Conservation (phyloP, 179 eudicot genomes). For the Heliamphora pulchella region DNA sequence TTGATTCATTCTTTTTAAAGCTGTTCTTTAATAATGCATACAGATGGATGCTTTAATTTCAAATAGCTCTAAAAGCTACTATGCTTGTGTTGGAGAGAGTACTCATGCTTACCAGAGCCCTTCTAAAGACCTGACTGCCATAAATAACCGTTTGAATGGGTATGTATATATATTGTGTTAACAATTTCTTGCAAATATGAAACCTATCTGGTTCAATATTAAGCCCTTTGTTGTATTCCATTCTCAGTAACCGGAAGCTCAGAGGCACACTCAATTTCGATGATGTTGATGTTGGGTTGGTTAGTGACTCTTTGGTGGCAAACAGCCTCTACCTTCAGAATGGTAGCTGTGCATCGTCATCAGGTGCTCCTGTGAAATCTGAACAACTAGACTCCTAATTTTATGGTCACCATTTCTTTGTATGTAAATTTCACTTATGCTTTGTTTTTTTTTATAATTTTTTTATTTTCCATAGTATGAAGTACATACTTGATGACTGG, state of each 20-base stretch:
- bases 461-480: neutral
- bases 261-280: conserved; percentile 74
- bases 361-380: conserved; percentile 43
- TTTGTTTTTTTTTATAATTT: neutral
- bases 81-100: conserved; percentile 99
- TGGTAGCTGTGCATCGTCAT: conserved; percentile 45
- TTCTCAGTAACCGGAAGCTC: conserved; percentile 49
- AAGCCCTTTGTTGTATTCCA: neutral
- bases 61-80: conserved; percentile 81
- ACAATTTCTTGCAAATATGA: neutral
- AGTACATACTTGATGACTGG: neutral
- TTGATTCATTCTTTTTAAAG: neutral
- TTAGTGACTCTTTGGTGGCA: conserved; percentile 88
- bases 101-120: conserved; percentile 98
- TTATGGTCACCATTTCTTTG: neutral
- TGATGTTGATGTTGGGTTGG: conserved; percentile 66
- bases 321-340: conserved; percentile 62
- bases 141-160: conserved; percentile 91
- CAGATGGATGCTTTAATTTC: conserved; percentile 92
- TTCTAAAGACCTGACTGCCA: conserved; percentile 87
- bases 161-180: conserved; percentile 31
- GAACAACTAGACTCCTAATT: conserved; percentile 60
- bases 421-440: conserved; percentile 28
- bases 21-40: neutral
- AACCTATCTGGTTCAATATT: neutral